Evolutionary conservation across 2,329 filamentous ascomycete genomes (phyloP), one percentile per base, ranked within the genome.

Genomic region (Talaromyces marneffei): DNA sequence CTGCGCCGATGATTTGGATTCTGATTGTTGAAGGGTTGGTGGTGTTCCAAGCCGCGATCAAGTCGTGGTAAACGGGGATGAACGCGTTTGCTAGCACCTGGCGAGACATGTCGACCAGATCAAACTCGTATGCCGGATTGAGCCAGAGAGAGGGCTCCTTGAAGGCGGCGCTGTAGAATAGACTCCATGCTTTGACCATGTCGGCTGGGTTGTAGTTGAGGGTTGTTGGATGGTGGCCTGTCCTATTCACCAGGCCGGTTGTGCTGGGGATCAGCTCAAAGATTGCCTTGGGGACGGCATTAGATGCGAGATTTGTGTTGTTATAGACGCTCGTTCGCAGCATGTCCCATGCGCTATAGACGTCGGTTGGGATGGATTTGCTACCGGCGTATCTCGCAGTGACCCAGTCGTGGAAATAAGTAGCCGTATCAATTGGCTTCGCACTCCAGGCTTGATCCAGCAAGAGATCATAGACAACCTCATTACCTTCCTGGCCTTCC

Each of bases 401-500:
- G 2, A 78, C 78, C 80, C 80, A 83, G 56, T 74, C 63, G 18
- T 72, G 68, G 61, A 83, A 83, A 66, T 83, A 83, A 0, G 60
- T 29, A 3, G 69, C 61, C 0, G 78, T 80, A 53, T 82, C 71
- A 50, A 83, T 76, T 0, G 80, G 74, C 0, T 66, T 67, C 7
- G 48, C 44, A 1, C 73, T 75, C 81, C 81, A 83, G 2, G 79
- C 80, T 66, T 83, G 81, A 60, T 81, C 78, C 1, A 83, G 72
- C 0, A 83, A 71, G 1, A 83, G 67, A 58, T 79, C 76, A 65
- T 83, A 83, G 61, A 83, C 73, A 62, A 83, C 77, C 59, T 83
- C 80, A 62, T 83, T 83, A 18, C 80, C 80, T 64, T 82, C 80
- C 64, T 82, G 80, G 8, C 75, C 79, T 61, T 83, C 81, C 64